phyloP scores from a whole-genome alignment of 345 rosid genomes.

The Eucalyptus decipiens region DNA sequence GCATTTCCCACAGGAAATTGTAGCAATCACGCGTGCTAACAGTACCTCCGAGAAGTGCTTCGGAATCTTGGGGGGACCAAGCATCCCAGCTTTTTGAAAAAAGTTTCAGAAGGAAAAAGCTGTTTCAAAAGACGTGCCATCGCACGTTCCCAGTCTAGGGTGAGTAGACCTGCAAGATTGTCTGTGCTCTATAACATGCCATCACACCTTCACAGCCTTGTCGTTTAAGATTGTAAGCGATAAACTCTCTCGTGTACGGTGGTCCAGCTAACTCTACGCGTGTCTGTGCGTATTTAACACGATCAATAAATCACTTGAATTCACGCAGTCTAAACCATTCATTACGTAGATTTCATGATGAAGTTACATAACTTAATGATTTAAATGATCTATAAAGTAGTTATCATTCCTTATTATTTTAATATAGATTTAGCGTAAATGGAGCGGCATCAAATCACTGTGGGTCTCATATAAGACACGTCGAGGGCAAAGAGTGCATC shows the following conservation, averaged over 20 bases:
- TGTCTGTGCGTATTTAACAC: background rate
- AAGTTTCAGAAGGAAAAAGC: rapidly evolving
- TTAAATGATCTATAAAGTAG: background rate
- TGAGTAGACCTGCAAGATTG: background rate
- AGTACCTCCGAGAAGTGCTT: rapidly evolving
- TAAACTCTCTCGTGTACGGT: background rate
- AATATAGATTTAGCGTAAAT: no score
- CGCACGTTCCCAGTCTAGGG: background rate
- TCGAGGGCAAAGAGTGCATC: background rate
- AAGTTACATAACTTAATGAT: background rate
- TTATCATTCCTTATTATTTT: no score
- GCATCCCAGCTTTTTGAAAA: rapidly evolving
- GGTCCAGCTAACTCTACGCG: background rate
- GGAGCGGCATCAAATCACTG: no score
- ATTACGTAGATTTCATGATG: background rate
- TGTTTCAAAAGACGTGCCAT: background rate
- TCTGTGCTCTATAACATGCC: background rate
- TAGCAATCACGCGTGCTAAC: background rate
- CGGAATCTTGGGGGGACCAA: background rate
- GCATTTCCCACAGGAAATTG: background rate
- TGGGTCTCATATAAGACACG: background rate
- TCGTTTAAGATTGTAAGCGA: background rate
- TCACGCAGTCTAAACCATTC: background rate
- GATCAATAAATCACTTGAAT: background rate
- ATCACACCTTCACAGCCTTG: background rate